A percentile compares a stretch with the other conserved stretches of the same genome.
Conservation (phyloP, 805 yeast species). For the Ogataea angusta region DNA sequence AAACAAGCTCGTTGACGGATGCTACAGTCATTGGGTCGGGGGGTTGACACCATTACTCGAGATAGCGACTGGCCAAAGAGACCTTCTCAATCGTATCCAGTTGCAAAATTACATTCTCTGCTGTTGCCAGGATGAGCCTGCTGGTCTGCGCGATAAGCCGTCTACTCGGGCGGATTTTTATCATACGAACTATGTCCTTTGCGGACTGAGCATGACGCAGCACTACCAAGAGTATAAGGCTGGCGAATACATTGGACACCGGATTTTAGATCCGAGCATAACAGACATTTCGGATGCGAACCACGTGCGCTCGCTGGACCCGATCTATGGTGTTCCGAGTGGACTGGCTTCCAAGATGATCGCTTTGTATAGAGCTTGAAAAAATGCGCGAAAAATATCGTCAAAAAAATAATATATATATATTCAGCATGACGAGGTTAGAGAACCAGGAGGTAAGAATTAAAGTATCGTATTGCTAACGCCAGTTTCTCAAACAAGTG, state of each 20-base stretch:
- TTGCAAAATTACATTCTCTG: conserved; percentile 63
- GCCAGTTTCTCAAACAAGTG: conserved; percentile 28
- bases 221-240: conserved; percentile 34
- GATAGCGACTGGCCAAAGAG: conserved; percentile 35
- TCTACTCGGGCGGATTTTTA: conserved; percentile 77
- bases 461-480: conserved; percentile 2
- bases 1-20: conserved; percentile 92
- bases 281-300: conserved; percentile 21
- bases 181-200: conserved; percentile 81
- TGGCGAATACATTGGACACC: conserved; percentile 27
- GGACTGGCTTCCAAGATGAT: conserved; percentile 27
- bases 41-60: conserved; percentile 67
- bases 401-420: not conserved
- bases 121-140: conserved; percentile 64
- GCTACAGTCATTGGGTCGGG: conserved; percentile 96
- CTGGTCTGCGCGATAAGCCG: conserved; percentile 86
- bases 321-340: conserved; percentile 56
- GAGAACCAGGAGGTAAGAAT: conserved; percentile 23
- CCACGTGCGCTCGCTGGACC: conserved; percentile 41
- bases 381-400: conserved; percentile 5
- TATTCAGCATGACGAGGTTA: conserved; percentile 18
- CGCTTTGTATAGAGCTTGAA: conserved; percentile 7
- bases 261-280: conserved; percentile 16
- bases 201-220: conserved; percentile 69
- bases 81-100: conserved; percentile 50